Percentiles rank a stretch among this genome's conserved stretches.
Conservation (phyloP, 305 asterid genomes). For the Andrographis paniculata region DNA sequence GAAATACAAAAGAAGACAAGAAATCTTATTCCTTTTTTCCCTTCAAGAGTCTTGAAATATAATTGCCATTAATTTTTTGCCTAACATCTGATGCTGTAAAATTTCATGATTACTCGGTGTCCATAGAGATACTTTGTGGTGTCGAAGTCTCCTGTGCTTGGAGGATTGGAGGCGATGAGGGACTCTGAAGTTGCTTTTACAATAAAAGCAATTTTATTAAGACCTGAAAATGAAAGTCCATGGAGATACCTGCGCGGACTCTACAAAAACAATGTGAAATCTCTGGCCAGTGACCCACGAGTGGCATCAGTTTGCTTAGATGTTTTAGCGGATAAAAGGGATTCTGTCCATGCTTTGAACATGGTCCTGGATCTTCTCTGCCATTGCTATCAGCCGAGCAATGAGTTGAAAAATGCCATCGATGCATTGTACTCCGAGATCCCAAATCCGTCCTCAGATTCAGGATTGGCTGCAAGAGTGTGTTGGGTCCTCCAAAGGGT, state of each 20-base stretch:
- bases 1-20: no score
- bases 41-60: no score
- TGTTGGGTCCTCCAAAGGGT: conserved; percentile 34
- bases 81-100: not conserved
- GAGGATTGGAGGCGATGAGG: conserved; percentile 34
- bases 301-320: conserved; percentile 43
- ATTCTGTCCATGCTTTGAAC: conserved; percentile 33
- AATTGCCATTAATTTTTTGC: no score
- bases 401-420: conserved; percentile 36
- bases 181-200: conserved; percentile 53
- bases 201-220: conserved; percentile 37
- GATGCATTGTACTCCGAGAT: conserved; percentile 22
- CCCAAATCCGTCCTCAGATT: conserved; percentile 11
- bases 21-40: no score
- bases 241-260: conserved; percentile 62
- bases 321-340: conserved; percentile 24
- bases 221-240: conserved; percentile 49
- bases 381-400: conserved; percentile 28
- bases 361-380: conserved; percentile 44
- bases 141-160: conserved; percentile 44
- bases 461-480: conserved; percentile 25
- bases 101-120: not conserved
- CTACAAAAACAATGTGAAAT: conserved; percentile 27
- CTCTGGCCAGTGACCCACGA: conserved; percentile 32
- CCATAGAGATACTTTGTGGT: conserved; percentile 48